Evolutionary conservation across 78 protist genomes (phyloP).

Genomic region (Dictyostelium brefeldianum): DNA sequence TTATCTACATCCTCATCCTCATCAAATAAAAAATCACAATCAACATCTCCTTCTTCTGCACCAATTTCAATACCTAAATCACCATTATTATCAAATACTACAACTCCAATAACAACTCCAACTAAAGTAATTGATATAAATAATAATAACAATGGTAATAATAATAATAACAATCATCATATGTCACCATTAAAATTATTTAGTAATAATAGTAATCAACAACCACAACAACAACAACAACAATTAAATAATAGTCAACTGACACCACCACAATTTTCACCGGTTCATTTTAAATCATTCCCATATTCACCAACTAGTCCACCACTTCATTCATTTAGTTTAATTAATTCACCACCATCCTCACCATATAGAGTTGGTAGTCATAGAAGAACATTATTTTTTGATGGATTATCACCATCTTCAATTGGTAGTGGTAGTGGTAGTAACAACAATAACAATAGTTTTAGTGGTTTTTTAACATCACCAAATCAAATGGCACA

Average conservation of each 20-base stretch:
- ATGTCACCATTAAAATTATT: not conserved
- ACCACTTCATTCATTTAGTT: constrained; percentile 11
- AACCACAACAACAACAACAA: not conserved
- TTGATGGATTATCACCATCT: constrained; percentile 27
- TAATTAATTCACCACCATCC: constrained; percentile 40
- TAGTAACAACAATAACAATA: no score
- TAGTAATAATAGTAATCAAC: not conserved
- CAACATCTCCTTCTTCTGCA: constrained; percentile 57
- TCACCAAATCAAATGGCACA: not conserved
- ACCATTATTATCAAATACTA: not conserved
- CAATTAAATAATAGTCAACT: not conserved
- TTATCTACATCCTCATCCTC: constrained; percentile 3
- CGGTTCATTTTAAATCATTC: not conserved
- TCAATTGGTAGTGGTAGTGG: not conserved
- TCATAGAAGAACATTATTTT: constrained; percentile 56
- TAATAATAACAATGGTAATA: not conserved
- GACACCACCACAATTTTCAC: constrained; percentile 62
- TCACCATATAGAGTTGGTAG: constrained; percentile 58
- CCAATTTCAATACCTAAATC: constrained; percentile 65
- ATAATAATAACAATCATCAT: not conserved
- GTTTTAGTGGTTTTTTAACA: not conserved
- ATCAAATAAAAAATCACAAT: constrained; percentile 23
- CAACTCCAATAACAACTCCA: not conserved
- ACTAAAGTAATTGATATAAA: not conserved
- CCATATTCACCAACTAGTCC: constrained; percentile 59